phyloP scores from a whole-genome alignment of 2,329 filamentous ascomycete genomes.

The Paecilomyces sp. region DNA sequence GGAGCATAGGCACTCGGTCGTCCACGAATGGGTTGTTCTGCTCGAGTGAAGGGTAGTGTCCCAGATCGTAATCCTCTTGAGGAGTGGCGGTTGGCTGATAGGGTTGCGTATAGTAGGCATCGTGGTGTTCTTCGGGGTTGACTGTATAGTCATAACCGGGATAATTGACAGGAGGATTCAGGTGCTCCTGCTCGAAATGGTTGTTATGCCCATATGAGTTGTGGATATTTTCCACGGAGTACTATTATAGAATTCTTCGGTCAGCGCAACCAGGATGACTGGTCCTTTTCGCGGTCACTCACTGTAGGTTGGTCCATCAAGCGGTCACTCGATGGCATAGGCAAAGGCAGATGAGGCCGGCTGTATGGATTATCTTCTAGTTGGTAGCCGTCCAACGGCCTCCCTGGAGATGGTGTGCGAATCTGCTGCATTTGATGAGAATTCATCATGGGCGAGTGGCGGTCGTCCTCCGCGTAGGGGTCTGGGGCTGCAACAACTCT shows the following conservation, averaged over 20 bases:
- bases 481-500: constrained; percentile 20
- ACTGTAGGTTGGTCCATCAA: constrained; percentile 80
- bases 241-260: constrained; percentile 40
- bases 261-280: background rate
- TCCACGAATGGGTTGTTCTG: constrained; percentile 56
- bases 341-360: constrained; percentile 48
- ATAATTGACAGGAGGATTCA: constrained; percentile 40
- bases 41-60: constrained; percentile 45
- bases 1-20: constrained; percentile 68
- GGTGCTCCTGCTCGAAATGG: constrained; percentile 49
- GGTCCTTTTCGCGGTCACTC: constrained; percentile 30
- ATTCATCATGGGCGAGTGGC: constrained; percentile 41
- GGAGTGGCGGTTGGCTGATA: constrained; percentile 60
- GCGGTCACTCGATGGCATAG: constrained; percentile 67
- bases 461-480: constrained; percentile 36
- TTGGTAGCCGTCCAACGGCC: constrained; percentile 71
- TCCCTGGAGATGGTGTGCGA: constrained; percentile 69
- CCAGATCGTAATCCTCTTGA: constrained; percentile 50
- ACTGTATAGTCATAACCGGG: constrained; percentile 63
- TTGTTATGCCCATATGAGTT: constrained; percentile 58
- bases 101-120: constrained; percentile 76
- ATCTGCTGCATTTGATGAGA: constrained; percentile 42
- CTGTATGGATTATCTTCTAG: constrained; percentile 70
- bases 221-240: constrained; percentile 62
- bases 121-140: constrained; percentile 78